Percentiles rank a stretch among this genome's conserved stretches.
phyloP scores from a whole-genome alignment of 805 yeast genomes.

The Kluyveromyces nonfermentans region DNA sequence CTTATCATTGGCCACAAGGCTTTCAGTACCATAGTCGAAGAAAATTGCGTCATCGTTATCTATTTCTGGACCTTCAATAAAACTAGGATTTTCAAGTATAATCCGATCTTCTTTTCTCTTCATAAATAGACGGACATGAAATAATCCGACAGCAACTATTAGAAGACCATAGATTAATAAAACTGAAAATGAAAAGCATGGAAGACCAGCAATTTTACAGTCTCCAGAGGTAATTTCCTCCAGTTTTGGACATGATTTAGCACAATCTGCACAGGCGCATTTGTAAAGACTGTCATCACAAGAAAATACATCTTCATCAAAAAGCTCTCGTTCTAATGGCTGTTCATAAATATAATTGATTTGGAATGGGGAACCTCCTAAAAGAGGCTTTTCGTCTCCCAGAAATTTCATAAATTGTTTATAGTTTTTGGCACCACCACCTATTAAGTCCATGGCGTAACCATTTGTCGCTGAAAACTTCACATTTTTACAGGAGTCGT shows the following conservation, averaged over 20 bases:
- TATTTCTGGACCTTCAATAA: constrained; percentile 20
- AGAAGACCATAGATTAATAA: constrained; percentile 39
- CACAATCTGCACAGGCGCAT: constrained; percentile 91
- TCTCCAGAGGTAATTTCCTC: constrained; percentile 33
- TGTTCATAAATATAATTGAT: constrained; percentile 58
- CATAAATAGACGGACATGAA: constrained; percentile 15
- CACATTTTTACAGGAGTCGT: constrained; percentile 77
- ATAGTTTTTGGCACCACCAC: constrained; percentile 89
- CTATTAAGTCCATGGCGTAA: constrained; percentile 90
- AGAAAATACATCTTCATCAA: constrained; percentile 17
- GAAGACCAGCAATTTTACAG: constrained; percentile 54
- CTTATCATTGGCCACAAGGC: constrained; percentile 10
- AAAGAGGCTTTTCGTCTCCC: constrained; percentile 87
- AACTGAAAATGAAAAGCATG: constrained; percentile 65
- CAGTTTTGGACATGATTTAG: constrained; percentile 64
- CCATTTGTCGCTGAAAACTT: constrained; percentile 94
- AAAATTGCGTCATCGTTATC: constrained; percentile 11
- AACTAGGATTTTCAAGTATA: constrained; percentile 17
- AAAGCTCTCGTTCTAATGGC: constrained; percentile 6
- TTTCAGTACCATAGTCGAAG: constrained; percentile 14
- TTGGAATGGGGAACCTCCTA: constrained; percentile 95
- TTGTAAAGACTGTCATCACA: constrained; percentile 60
- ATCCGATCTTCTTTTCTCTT: constrained; percentile 11
- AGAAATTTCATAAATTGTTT: constrained; percentile 70
- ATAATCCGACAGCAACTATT: constrained; percentile 18